phyloP scores from a whole-genome alignment of 179 eudicot species.

The Silene coronaria region DNA sequence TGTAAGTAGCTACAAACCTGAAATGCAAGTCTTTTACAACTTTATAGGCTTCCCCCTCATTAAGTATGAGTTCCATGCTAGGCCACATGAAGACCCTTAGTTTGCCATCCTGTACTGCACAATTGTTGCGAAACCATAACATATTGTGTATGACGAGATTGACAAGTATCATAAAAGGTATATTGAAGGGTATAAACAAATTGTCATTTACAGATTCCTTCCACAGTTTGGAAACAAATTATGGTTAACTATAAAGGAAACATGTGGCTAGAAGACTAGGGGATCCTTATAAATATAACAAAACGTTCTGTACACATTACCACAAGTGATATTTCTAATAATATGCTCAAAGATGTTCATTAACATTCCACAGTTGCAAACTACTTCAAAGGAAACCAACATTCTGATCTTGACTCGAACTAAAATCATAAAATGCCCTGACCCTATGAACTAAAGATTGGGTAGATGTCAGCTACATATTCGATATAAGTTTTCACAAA shows the following conservation, averaged over 20 bases:
- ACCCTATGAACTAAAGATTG: too few relatives aligned
- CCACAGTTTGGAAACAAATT: background rate
- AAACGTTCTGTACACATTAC: background rate
- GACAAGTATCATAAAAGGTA: constrained; percentile 12
- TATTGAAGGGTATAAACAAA: background rate
- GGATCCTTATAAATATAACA: background rate
- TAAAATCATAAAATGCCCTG: too few relatives aligned
- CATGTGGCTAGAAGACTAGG: background rate
- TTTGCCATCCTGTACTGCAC: constrained; percentile 95
- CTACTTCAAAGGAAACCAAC: background rate
- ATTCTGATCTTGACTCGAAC: background rate
- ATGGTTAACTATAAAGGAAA: background rate
- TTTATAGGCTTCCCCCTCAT: constrained; percentile 55
- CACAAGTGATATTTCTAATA: background rate
- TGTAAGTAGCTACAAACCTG: constrained; percentile 41
- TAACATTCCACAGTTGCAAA: background rate
- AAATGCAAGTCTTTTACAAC: constrained; percentile 79
- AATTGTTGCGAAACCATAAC: constrained; percentile 28
- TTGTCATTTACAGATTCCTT: background rate
- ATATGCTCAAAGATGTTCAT: background rate
- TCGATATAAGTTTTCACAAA: background rate
- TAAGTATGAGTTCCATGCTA: constrained; percentile 54
- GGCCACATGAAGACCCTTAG: constrained; percentile 96
- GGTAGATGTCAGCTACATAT: too few relatives aligned
- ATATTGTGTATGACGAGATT: constrained; percentile 9